Base-by-base conservation (phyloP, 768 basidiomycete genomes). In the Termitomyces sp. region DNA sequence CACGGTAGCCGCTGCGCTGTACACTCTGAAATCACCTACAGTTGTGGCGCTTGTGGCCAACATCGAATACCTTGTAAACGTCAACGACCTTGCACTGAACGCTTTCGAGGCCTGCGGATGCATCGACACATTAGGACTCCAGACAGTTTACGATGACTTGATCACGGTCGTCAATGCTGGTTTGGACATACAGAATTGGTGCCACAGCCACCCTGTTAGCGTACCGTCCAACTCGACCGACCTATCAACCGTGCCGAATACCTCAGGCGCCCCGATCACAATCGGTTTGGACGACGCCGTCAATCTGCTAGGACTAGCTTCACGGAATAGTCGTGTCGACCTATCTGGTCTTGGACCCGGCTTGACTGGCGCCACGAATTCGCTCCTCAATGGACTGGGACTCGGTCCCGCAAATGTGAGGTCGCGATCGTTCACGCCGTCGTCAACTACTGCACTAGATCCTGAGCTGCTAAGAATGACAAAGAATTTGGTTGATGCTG, bases 11-110 rank as follows among this genome's bases (percentile, higher is more conserved):
- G 64, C 60, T 9, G 59, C 66, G 2, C 52, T 41, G 2, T 55
- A 62, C 27, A 55, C 69, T 11, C 40, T 70, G 10, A 50, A 57
- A 12, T 66, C 70, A 10, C 53, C 55, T 5, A 62, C 66, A 1
- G 43, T 66, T 23, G 54, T 54, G 5, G 39, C 56, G 1, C 54
- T 71, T 11, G 39, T 64, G 18, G 40, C 50, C 5, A 64, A 63
- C 29, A 51, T 63, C 33, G 50, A 65, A 25, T 41, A 48, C 11
- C 58, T 70, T 18, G 59, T 69, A 10, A 43, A 63, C n/a, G 48
- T 56, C 27, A 64, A 58, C 33, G 41, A 58, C 4, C 54, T 65
- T 29, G 56, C 67, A n/a, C 32, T 41, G 6, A 52, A 58, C 10
- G 60, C 60, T 9, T 49, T 68, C 5, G 33, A 50, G 7, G 52